These are phyloP conservation scores for Domatiomyces catenatus DNA, from an alignment of 2,329 filamentous ascomycete genomes.

Conservation along the genomic window DNA sequence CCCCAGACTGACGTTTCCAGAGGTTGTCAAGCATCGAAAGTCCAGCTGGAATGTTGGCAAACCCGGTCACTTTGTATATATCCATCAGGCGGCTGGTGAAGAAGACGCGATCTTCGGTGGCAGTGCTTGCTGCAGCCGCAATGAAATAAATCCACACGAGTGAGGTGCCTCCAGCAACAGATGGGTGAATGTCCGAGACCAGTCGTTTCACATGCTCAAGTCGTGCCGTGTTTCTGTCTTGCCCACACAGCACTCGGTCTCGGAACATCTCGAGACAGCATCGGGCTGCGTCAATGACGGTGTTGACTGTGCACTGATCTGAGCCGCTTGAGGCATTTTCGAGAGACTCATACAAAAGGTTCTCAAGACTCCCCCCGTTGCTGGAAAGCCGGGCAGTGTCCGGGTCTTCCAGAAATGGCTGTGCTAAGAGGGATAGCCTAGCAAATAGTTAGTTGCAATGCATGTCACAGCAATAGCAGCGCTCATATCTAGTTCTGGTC, in stretches of 20 bases:
- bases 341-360: no score
- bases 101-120: constrained; percentile 23
- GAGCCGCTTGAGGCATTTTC: no score
- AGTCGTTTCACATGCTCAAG: background rate
- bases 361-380: no score
- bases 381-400: no score
- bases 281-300: constrained; percentile 7
- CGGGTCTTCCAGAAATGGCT: no score
- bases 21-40: constrained; percentile 22
- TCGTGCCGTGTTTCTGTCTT: constrained; percentile 1
- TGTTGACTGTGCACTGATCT: background rate
- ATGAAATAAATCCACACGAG: constrained; percentile 31
- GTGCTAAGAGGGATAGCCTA: no score
- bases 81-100: constrained; percentile 21
- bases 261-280: constrained; percentile 12
- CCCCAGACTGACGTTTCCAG: constrained; percentile 17
- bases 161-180: constrained; percentile 2
- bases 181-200: background rate
- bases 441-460: no score
- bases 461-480: no score
- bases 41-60: constrained; percentile 26
- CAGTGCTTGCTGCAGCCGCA: constrained; percentile 25
- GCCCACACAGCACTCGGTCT: constrained; percentile 5
- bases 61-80: constrained; percentile 22
- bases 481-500: no score